Percentiles rank a stretch among this genome's conserved stretches.
Conservation (phyloP, 768 basidiomycete species). For the Leucosporidium creatinivorum region DNA sequence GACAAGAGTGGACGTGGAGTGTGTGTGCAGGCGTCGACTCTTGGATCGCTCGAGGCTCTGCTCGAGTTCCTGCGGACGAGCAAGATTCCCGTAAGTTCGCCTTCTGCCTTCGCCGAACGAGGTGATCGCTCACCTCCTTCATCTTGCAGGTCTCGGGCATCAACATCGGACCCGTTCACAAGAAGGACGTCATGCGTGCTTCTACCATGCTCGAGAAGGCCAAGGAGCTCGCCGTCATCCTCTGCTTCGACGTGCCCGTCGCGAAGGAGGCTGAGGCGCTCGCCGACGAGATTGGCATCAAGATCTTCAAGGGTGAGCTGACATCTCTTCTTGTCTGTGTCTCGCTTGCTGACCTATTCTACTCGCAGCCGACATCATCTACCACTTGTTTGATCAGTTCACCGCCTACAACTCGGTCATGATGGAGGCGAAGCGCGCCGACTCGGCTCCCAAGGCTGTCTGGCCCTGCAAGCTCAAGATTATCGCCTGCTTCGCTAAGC, state of each 20-base stretch:
- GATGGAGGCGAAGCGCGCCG: constrained; percentile 78
- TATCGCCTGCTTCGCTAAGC: constrained; percentile 89
- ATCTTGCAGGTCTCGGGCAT: constrained; percentile 66
- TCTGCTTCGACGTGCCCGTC: constrained; percentile 91
- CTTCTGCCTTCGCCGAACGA: too few species aligned
- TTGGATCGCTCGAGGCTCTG: constrained; percentile 92
- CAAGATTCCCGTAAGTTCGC: constrained; percentile 66
- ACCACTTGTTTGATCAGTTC: constrained; percentile 94
- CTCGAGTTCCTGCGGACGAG: constrained; percentile 88
- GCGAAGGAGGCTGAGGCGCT: constrained; percentile 87
- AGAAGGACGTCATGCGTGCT: constrained; percentile 85
- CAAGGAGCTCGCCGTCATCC: constrained; percentile 86
- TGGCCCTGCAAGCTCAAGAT: constrained; percentile 93
- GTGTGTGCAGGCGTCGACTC: constrained; percentile 92
- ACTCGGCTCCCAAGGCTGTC: constrained; percentile 88
- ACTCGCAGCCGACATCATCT: constrained; percentile 85
- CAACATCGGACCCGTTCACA: constrained; percentile 95
- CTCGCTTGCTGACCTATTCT: neutral
- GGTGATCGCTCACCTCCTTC: neutral
- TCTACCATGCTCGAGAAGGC: constrained; percentile 93
- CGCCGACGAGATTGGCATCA: constrained; percentile 90
- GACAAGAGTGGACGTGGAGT: constrained; percentile 95
- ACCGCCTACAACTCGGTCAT: constrained; percentile 89
- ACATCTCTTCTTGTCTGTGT: too few species aligned
- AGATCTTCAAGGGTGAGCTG: constrained; percentile 77